A percentile compares a stretch with the other conserved stretches of the same genome.
phyloP scores from a whole-genome alignment of 768 basidiomycete species.

The Grammothele lineata region DNA sequence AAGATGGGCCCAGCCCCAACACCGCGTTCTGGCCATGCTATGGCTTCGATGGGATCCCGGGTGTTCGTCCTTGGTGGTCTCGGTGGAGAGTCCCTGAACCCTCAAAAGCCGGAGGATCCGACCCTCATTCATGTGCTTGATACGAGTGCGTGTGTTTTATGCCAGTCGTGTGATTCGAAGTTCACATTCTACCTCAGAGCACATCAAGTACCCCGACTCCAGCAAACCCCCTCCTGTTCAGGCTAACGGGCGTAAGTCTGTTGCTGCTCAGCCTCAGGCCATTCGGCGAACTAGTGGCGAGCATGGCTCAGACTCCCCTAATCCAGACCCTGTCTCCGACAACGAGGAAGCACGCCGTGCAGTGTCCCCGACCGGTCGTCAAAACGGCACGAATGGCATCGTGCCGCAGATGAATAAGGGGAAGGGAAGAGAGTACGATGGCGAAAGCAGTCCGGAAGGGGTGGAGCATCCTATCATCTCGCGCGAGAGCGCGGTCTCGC shows the following conservation, averaged over 20 bases:
- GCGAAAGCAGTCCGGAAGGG: constrained; percentile 41
- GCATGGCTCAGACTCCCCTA: constrained; percentile 39
- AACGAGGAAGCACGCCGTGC: constrained; percentile 60
- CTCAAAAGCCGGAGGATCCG: constrained; percentile 73
- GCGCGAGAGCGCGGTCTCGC: constrained; percentile 50
- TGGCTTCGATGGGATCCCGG: constrained; percentile 86
- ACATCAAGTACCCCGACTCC: constrained; percentile 90
- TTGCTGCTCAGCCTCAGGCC: constrained; percentile 7
- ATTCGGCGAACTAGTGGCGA: constrained; percentile 1
- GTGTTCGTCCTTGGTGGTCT: constrained; percentile 95
- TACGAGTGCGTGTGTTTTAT: constrained; percentile 90
- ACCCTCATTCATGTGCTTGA: constrained; percentile 87
- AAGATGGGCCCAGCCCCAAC: constrained; percentile 97
- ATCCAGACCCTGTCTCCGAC: constrained; percentile 49
- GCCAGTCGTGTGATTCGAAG: neutral
- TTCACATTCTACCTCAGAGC: constrained; percentile 41
- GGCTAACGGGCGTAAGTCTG: constrained; percentile 14
- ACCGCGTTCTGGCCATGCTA: constrained; percentile 95
- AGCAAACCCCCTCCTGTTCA: constrained; percentile 34
- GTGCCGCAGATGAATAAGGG: constrained; percentile 34
- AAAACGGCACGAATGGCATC: constrained; percentile 39
- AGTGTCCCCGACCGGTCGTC: constrained; percentile 52
- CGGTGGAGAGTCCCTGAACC: constrained; percentile 87
- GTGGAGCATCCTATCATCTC: constrained; percentile 39
- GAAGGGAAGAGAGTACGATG: constrained; percentile 43